Percentiles rank a stretch among this genome's conserved stretches.
phyloP scores from a whole-genome alignment of 163 green algal species.

The Botryococcus braunii region DNA sequence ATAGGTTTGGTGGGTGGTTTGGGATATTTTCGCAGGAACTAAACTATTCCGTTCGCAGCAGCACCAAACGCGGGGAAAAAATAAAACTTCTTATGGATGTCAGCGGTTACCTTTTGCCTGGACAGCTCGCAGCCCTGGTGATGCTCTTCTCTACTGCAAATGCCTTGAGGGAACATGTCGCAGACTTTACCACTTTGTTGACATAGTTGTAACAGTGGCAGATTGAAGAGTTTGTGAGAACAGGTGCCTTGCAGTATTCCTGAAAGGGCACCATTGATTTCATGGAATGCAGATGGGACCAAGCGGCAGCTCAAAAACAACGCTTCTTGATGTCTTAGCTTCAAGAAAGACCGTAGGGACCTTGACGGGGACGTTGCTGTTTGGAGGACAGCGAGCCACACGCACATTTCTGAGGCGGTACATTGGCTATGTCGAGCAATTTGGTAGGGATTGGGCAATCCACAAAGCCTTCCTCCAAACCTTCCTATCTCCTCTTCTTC shows the following conservation, averaged over 20 bases:
- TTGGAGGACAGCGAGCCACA: slow-evolving; percentile 49
- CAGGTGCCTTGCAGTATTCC: background rate
- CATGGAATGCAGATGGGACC: slow-evolving; percentile 13
- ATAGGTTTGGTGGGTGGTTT: too few relatives aligned
- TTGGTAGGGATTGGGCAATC: slow-evolving; percentile 16
- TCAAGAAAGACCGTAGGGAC: slow-evolving; percentile 41
- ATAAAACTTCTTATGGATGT: slow-evolving; percentile 9
- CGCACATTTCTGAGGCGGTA: slow-evolving; percentile 49
- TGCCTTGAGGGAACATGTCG: background rate
- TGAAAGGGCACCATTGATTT: too few relatives aligned
- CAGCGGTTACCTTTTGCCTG: slow-evolving; percentile 12
- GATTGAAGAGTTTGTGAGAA: background rate
- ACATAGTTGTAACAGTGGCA: background rate
- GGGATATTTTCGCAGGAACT: slow-evolving; percentile 12
- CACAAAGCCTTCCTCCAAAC: too few relatives aligned
- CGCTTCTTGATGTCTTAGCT: slow-evolving; percentile 31
- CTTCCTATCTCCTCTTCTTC: too few relatives aligned
- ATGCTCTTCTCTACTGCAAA: background rate
- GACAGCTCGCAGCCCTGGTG: slow-evolving; percentile 16
- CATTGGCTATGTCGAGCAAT: slow-evolving; percentile 56
- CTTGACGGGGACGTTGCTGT: slow-evolving; percentile 39
- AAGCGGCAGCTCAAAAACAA: slow-evolving; percentile 10
- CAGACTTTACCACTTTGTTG: background rate
- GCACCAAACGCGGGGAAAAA: slow-evolving; percentile 9
- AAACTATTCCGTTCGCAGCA: slow-evolving; percentile 5